Evolutionary conservation across 441 rosid genomes (phyloP).

Genomic region (Gossypium schwendimanii): DNA sequence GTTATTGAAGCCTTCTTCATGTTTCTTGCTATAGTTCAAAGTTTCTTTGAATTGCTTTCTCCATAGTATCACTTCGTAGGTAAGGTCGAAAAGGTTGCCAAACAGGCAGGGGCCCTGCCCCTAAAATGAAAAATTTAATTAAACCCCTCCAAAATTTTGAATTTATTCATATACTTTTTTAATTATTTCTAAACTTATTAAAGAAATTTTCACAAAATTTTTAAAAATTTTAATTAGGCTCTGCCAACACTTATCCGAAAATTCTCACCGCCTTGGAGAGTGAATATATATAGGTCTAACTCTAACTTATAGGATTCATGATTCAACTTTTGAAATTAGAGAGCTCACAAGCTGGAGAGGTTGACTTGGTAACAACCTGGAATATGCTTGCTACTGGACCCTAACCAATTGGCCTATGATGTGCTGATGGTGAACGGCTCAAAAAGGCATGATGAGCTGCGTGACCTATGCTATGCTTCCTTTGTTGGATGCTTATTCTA

Average conservation of each 20-base stretch:
- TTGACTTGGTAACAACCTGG: too few relatives aligned
- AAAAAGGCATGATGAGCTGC: not conserved
- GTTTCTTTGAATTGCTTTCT: not conserved
- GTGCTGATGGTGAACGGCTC: constrained; percentile 18
- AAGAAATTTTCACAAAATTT: too few relatives aligned
- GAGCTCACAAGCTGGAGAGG: not conserved
- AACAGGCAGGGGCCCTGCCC: too few relatives aligned
- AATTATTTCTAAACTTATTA: too few relatives aligned
- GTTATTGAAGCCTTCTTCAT: not conserved
- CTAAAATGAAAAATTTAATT: too few relatives aligned
- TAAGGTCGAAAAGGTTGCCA: too few relatives aligned
- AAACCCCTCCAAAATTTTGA: too few relatives aligned
- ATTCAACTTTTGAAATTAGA: not conserved
- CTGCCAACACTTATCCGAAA: too few relatives aligned
- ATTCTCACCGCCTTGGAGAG: too few relatives aligned
- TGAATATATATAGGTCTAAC: too few relatives aligned
- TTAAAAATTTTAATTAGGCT: too few relatives aligned
- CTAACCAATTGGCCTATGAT: not conserved
- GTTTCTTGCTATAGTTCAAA: not conserved
- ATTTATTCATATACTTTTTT: too few relatives aligned
- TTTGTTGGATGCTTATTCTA: not conserved
- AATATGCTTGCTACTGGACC: not conserved
- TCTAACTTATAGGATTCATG: not conserved
- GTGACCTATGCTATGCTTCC: not conserved
- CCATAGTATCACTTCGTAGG: not conserved